These are phyloP conservation scores for Schwanniomyces polymorphus DNA, from an alignment of 805 yeast genomes.

Conservation along the genomic window DNA sequence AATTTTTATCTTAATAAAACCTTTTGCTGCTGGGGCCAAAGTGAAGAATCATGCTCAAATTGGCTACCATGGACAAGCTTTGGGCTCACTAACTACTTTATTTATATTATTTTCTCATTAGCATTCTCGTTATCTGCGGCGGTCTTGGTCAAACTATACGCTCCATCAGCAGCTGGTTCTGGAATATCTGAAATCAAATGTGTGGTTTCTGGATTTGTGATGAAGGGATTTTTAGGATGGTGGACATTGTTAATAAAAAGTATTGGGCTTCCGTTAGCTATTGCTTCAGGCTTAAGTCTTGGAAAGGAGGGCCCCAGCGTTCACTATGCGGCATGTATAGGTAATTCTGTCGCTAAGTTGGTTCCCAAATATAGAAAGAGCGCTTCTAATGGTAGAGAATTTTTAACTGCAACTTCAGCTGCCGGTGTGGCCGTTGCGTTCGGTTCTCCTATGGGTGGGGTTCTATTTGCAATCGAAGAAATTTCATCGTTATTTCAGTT, in stretches of 20 bases:
- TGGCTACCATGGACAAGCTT: conserved; percentile 70
- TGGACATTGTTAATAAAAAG: conserved; percentile 74
- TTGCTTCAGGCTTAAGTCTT: conserved; percentile 88
- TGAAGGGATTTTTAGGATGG: conserved; percentile 73
- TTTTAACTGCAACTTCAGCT: conserved; percentile 87
- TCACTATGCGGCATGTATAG: conserved; percentile 97
- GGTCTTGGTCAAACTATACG: conserved; percentile 62
- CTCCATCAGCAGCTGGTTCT: conserved; percentile 94
- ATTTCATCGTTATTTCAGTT: conserved; percentile 73
- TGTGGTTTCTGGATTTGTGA: conserved; percentile 85
- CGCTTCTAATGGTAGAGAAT: conserved; percentile 52
- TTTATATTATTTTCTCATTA: conserved; percentile 61
- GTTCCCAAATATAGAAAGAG: conserved; percentile 46
- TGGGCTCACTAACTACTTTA: conserved; percentile 48
- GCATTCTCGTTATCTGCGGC: conserved; percentile 67
- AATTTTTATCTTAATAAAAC: conserved; percentile 69
- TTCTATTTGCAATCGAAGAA: conserved; percentile 88
- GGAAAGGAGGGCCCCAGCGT: conserved; percentile 99
- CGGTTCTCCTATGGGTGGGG: conserved; percentile 97
- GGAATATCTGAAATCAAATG: conserved; percentile 97
- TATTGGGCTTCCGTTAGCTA: conserved; percentile 82
- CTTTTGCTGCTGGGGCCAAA: conserved; percentile 80
- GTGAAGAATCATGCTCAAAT: conserved; percentile 49
- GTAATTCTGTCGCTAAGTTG: conserved; percentile 67
- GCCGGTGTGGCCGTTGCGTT: conserved; percentile 99